Evolutionary conservation across 169 alveolate genomes (phyloP).

Genomic region (Plasmodium fragile): DNA sequence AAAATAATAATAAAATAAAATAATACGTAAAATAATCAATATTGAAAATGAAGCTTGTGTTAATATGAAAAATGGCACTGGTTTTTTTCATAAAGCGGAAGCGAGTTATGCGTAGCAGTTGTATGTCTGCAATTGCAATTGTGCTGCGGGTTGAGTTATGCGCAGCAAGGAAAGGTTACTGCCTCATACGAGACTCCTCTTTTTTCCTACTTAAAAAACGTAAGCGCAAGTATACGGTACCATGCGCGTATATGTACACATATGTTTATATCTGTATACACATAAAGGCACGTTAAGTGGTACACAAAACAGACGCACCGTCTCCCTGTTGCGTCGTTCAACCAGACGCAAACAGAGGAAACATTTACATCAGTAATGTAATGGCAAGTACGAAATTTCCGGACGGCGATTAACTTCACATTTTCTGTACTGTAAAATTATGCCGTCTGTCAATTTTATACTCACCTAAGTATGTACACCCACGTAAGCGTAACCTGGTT

Average conservation of each 20-base stretch:
- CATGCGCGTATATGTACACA: background rate
- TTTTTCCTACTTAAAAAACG: background rate
- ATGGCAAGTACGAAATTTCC: background rate
- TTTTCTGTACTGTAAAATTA: background rate
- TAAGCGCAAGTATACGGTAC: background rate
- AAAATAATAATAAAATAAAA: background rate
- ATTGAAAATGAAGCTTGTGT: background rate
- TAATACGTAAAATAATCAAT: background rate
- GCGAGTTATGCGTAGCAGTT: background rate
- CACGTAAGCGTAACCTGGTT: background rate
- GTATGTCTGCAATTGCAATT: background rate
- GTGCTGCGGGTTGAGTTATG: background rate
- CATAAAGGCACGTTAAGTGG: background rate
- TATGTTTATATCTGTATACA: background rate
- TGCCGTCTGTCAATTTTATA: background rate
- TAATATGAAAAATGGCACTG: background rate
- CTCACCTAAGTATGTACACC: background rate
- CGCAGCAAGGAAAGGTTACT: background rate
- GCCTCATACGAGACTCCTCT: background rate
- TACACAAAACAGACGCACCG: background rate
- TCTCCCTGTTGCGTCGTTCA: background rate
- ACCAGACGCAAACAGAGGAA: background rate
- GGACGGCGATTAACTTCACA: background rate
- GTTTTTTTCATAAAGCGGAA: background rate
- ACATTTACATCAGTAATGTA: background rate